Base-by-base conservation (phyloP, 2,329 filamentous ascomycete species). In the Fusarium guadeloupense region DNA sequence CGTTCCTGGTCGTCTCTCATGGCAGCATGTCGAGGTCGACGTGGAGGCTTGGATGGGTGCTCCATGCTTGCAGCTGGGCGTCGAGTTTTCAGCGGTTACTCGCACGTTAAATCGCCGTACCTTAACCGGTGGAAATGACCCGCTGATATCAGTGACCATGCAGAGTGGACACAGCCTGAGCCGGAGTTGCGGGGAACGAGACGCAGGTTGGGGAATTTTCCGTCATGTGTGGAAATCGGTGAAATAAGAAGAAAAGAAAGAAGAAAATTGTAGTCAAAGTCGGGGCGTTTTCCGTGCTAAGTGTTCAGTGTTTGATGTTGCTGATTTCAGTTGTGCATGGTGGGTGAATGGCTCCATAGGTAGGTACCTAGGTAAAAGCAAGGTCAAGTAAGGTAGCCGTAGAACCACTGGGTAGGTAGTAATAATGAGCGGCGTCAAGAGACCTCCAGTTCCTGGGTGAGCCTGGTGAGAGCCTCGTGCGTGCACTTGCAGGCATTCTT, bases 71-170 rank as follows among this genome's bases (percentile, higher is more conserved):
- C 63, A 67, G 64, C 65, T 61, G 63, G 52, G 67, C 63, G 70
- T 74, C 69, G 72, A 77, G 73, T 76, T 77, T 75, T 77, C 75
- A 77, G 75, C 42, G 57, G 58, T 48, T 70, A 69, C 66, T 67
- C 67, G 66, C 68, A 67, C 65, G 64, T 64, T 70, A 74, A 75
- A 74, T 74, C 67, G 72, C 75, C 75, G 75, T 66, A 75, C 69
- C 74, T 77, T 77, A 77, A 69, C 75, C 75, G 75, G 41, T 37
- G 46, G 54, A 41, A 72, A 40, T 34, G 48, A 65, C 61, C 70
- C 66, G 64, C 67, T 59, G 52, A 64, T 68, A 63, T 53, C 53
- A 55, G 52, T 46, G 59, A 59, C 53, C 54, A 45, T 67, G 59
- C 57, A 56, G 44, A n/a, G n/a, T n/a, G n/a, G n/a, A n/a, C n/a